Evolutionary conservation across 495 filamentous ascomycete genomes (phyloP).

Genomic region (Hyaloscypha variabilis): DNA sequence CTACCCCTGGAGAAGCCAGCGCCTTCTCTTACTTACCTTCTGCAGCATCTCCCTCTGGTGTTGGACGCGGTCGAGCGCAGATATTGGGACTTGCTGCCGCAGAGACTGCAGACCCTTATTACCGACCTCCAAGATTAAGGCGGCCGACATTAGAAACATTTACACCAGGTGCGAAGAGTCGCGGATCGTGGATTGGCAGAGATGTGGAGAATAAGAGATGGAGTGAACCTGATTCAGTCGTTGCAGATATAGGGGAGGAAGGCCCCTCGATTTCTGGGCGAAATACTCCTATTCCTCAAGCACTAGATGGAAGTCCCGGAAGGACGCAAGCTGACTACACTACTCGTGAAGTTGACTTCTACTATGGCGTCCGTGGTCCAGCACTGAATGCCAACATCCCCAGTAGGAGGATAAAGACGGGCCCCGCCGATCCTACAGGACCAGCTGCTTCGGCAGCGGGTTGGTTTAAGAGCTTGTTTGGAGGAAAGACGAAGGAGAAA

Average conservation of each 20-base stretch:
- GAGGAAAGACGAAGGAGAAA: slow-evolving; percentile 83
- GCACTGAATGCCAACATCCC: slow-evolving; percentile 78
- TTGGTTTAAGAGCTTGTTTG: slow-evolving; percentile 81
- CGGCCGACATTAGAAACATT: slow-evolving; percentile 31
- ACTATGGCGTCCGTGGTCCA: slow-evolving; percentile 90
- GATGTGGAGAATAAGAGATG: slow-evolving; percentile 53
- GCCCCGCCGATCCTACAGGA: slow-evolving; percentile 91
- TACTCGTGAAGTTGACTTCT: slow-evolving; percentile 91
- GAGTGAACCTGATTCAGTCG: slow-evolving; percentile 39
- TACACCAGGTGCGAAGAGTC: slow-evolving; percentile 42
- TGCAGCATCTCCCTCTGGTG: slow-evolving; percentile 30
- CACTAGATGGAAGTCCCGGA: slow-evolving; percentile 23
- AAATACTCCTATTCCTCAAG: slow-evolving; percentile 44
- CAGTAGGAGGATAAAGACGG: slow-evolving; percentile 84
- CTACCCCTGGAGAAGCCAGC: slow-evolving; percentile 67
- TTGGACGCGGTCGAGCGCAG: slow-evolving; percentile 28
- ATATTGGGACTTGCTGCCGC: slow-evolving; percentile 18
- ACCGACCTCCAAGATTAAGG: slow-evolving; percentile 32
- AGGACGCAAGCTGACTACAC: slow-evolving; percentile 78
- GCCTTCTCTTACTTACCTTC: slow-evolving; percentile 70
- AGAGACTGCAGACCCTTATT: slow-evolving; percentile 39
- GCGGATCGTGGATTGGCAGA: slow-evolving; percentile 52
- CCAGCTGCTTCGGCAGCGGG: slow-evolving; percentile 85
- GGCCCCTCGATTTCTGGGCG: slow-evolving; percentile 52
- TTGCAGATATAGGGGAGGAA: slow-evolving; percentile 43